Evolutionary conservation across 192 early-diverging fungal species (phyloP).

Genomic region (Lunasporangiospora selenospora): DNA sequence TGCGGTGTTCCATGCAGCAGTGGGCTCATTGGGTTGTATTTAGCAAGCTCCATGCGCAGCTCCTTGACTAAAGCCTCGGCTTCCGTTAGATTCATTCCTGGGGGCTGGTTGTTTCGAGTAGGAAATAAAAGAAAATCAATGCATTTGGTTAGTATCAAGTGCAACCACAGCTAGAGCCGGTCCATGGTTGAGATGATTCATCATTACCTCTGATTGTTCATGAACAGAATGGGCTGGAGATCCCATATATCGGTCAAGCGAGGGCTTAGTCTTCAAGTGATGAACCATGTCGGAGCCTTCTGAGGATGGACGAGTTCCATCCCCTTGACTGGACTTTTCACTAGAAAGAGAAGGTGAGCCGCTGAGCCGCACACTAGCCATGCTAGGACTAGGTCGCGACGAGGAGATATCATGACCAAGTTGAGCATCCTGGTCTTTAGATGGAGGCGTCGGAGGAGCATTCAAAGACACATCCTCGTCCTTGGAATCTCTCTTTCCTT

Average conservation of each 20-base stretch:
- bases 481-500: neutral
- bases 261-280: neutral
- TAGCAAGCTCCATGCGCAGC: conserved; percentile 35
- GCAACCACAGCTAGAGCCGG: no score
- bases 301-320: neutral
- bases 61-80: conserved; percentile 15
- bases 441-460: conserved; percentile 1
- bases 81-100: conserved; percentile 20
- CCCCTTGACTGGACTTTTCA: conserved; percentile 3
- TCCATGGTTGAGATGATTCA: no score
- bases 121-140: no score
- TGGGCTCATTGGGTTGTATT: conserved; percentile 35
- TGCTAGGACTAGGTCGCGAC: conserved; percentile 23
- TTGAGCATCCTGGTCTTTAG: conserved; percentile 5
- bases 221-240: no score
- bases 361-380: conserved; percentile 21
- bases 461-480: neutral
- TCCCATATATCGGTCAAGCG: no score
- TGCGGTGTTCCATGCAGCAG: conserved; percentile 35
- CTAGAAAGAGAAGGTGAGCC: conserved; percentile 10
- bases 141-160: no score
- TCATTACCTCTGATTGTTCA: conserved; percentile 16
- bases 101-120: no score
- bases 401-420: conserved; percentile 17
- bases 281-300: conserved; percentile 12